phyloP scores from a whole-genome alignment of 352 stramenopile species.

The Pseudoperonospora humuli region DNA sequence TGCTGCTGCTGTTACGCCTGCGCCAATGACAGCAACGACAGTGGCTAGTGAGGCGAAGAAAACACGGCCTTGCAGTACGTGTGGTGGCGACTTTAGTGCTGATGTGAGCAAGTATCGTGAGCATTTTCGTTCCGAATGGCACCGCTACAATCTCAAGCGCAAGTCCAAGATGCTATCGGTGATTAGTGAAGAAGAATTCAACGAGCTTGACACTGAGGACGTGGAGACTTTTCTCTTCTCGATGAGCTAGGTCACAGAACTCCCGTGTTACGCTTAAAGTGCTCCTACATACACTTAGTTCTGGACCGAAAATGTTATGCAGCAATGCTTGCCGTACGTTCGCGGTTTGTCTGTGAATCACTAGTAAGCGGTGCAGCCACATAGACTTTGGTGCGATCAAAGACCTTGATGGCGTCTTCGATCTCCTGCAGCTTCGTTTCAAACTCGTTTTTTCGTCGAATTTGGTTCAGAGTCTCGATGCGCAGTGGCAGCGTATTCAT shows the following conservation, averaged over 20 bases:
- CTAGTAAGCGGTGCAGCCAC: constrained; percentile 36
- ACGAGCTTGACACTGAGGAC: constrained; percentile 41
- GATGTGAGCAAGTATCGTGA: constrained; percentile 81
- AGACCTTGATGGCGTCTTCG: constrained; percentile 86
- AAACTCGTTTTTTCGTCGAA: constrained; percentile 71
- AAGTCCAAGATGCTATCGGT: constrained; percentile 86
- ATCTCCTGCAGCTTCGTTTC: constrained; percentile 84
- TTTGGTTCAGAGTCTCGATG: constrained; percentile 78
- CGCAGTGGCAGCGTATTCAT: constrained; percentile 75
- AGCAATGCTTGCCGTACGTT: constrained; percentile 18
- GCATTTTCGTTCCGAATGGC: constrained; percentile 95
- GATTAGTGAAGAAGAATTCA: constrained; percentile 66
- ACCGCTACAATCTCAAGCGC: constrained; percentile 96
- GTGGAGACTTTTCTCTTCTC: constrained; percentile 59
- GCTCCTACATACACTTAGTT: constrained; percentile 10
- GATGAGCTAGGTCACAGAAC: constrained; percentile 38
- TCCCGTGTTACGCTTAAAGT: constrained; percentile 6
- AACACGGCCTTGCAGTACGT: constrained; percentile 85
- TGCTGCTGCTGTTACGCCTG: constrained; percentile 2
- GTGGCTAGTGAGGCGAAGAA: constrained; percentile 30
- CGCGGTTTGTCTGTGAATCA: constrained; percentile 11
- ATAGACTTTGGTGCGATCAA: constrained; percentile 80
- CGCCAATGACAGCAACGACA: constrained; percentile 2
- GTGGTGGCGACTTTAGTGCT: constrained; percentile 86
- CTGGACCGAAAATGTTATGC: constrained; percentile 8